These are phyloP conservation scores for Globisporangium alternatum DNA, from an alignment of 352 stramenopile genomes.

Conservation along the genomic window DNA sequence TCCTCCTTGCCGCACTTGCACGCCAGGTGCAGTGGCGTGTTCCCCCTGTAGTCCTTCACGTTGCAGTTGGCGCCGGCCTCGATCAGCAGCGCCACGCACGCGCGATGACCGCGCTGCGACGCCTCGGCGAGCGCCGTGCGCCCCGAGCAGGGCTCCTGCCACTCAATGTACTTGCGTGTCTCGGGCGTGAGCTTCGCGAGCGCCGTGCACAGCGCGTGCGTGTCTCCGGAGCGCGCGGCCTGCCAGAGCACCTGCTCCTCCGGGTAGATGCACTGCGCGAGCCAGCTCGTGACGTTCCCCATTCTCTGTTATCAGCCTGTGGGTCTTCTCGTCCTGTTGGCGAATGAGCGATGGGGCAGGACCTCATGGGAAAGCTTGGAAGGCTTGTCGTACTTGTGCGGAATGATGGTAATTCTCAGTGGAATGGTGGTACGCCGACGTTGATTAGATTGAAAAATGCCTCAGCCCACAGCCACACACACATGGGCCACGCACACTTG, in stretches of 20 bases:
- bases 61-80: slow-evolving; percentile 49
- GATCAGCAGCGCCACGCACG: slow-evolving; percentile 45
- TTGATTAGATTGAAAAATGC: background rate
- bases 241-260: slow-evolving; percentile 57
- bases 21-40: slow-evolving; percentile 54
- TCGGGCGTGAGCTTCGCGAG: slow-evolving; percentile 33
- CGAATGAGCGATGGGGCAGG: slow-evolving; percentile 4
- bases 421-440: background rate
- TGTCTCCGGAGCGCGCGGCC: slow-evolving; percentile 40
- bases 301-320: slow-evolving; percentile 18
- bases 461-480: no score
- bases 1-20: slow-evolving; percentile 39
- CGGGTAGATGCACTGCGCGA: slow-evolving; percentile 50
- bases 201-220: slow-evolving; percentile 30
- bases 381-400: background rate
- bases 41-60: slow-evolving; percentile 42
- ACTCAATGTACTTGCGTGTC: slow-evolving; percentile 49
- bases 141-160: slow-evolving; percentile 45
- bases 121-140: slow-evolving; percentile 47
- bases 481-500: no score
- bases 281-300: slow-evolving; percentile 47
- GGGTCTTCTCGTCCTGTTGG: background rate
- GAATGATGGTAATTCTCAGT: slow-evolving; percentile 5
- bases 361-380: background rate
- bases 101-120: slow-evolving; percentile 31